phyloP scores from a whole-genome alignment of 177 flowering plant genomes.

The Vitis hybrid region DNA sequence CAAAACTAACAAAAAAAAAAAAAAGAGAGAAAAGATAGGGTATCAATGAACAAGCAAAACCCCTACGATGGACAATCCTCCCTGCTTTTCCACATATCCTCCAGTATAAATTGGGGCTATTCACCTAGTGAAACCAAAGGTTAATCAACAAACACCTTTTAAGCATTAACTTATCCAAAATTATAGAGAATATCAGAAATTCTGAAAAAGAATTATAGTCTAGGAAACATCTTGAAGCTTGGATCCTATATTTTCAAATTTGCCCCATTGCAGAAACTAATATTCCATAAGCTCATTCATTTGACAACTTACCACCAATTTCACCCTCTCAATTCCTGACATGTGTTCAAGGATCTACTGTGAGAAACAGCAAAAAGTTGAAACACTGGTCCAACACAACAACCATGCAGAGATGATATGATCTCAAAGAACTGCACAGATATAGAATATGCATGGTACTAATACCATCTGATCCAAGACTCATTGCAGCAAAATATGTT shows the following conservation, averaged over 20 bases:
- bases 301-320: not conserved
- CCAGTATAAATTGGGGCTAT: slow-evolving; percentile 5
- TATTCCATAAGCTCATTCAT: not conserved
- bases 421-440: not conserved
- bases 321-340: not conserved
- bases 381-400: not conserved
- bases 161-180: slow-evolving; percentile 13
- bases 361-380: too few relatives aligned
- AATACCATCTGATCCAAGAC: slow-evolving; percentile 1
- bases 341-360: not conserved
- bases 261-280: not conserved
- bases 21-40: not conserved
- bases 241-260: too few relatives aligned
- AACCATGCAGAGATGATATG: not conserved
- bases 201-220: slow-evolving; percentile 5
- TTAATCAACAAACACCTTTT: slow-evolving; percentile 18
- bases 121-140: slow-evolving; percentile 13
- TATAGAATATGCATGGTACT: not conserved
- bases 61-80: not conserved
- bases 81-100: slow-evolving; percentile 7
- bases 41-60: not conserved
- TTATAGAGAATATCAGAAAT: slow-evolving; percentile 16
- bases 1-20: not conserved
- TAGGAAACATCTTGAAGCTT: too few relatives aligned
- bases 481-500: not conserved